Evolutionary conservation across 768 basidiomycete species (phyloP).

Genomic region (Kwoniella dendrophila): DNA sequence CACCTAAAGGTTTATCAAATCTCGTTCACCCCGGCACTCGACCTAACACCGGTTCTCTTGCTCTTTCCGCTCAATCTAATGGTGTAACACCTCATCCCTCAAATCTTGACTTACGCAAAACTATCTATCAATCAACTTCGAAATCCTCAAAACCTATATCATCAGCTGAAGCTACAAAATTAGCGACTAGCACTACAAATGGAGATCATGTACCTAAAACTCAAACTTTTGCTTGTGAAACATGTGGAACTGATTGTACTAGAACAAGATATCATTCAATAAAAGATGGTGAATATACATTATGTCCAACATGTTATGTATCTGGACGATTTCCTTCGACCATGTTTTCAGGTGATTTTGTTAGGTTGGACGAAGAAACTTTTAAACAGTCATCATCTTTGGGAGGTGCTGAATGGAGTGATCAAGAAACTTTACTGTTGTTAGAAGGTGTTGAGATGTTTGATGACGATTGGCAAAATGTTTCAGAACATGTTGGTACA

Average conservation of each 20-base stretch:
- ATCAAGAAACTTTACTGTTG: slow-evolving; percentile 82
- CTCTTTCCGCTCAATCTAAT: slow-evolving; percentile 51
- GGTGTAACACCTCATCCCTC: slow-evolving; percentile 54
- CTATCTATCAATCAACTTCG: slow-evolving; percentile 78
- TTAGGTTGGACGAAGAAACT: slow-evolving; percentile 58
- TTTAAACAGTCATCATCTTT: slow-evolving; percentile 58
- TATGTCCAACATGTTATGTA: slow-evolving; percentile 90
- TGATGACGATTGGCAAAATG: slow-evolving; percentile 92
- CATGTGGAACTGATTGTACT: slow-evolving; percentile 93
- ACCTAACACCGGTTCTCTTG: slow-evolving; percentile 58
- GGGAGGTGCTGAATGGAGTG: slow-evolving; percentile 71
- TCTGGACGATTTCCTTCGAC: slow-evolving; percentile 94
- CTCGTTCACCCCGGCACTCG: slow-evolving; percentile 65
- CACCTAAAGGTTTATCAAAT: slow-evolving; percentile 92
- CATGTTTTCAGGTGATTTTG: slow-evolving; percentile 97
- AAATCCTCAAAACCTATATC: slow-evolving; percentile 76
- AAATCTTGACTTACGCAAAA: slow-evolving; percentile 77
- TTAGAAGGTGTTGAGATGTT: slow-evolving; percentile 98
- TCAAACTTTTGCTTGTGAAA: slow-evolving; percentile 78
- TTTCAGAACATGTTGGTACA: slow-evolving; percentile 91
- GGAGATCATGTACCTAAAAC: slow-evolving; percentile 59
- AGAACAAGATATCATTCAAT: slow-evolving; percentile 84
- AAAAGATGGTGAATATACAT: slow-evolving; percentile 85
- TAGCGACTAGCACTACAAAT: slow-evolving; percentile 54
- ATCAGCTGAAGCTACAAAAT: slow-evolving; percentile 65